Evolutionary conservation across 768 basidiomycete genomes (phyloP).

Genomic region (Suillus ampliporus): DNA sequence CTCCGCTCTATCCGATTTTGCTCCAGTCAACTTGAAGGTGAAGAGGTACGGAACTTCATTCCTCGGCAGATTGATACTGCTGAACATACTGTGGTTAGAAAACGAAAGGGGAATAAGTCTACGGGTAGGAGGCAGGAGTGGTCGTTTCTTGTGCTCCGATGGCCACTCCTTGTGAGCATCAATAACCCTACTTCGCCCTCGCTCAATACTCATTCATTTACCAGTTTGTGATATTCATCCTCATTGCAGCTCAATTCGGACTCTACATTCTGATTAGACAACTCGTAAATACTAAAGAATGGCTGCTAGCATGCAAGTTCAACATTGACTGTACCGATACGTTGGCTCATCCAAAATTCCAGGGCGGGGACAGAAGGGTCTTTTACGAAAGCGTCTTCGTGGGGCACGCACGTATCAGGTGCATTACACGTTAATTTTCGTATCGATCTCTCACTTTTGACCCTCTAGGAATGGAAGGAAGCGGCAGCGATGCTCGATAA

Average conservation of each 20-base stretch:
- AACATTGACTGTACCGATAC: constrained; percentile 1
- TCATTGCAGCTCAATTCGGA: constrained; percentile 86
- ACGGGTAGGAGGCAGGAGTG: constrained; percentile 66
- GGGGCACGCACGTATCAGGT: constrained; percentile 78
- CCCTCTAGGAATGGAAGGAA: constrained; percentile 80
- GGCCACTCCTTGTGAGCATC: constrained; percentile 79
- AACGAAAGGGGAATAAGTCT: constrained; percentile 40
- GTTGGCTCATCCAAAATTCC: constrained; percentile 5
- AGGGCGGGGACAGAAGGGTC: constrained; percentile 89
- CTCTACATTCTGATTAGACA: constrained; percentile 89
- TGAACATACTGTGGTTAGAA: constrained; percentile 30
- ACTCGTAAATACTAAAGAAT: constrained; percentile 94
- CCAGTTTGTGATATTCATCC: constrained; percentile 82
- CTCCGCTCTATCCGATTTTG: constrained; percentile 85
- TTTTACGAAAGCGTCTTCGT: constrained; percentile 75
- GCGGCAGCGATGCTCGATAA: constrained; percentile 80
- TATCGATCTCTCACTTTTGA: neutral
- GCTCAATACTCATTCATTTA: constrained; percentile 8
- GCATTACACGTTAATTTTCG: constrained; percentile 16
- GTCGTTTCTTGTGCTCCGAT: constrained; percentile 78
- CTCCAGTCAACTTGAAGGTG: constrained; percentile 87
- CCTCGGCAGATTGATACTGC: neutral
- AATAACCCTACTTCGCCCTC: neutral
- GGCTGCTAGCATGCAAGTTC: constrained; percentile 80
- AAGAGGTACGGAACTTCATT: constrained; percentile 54